A percentile compares a stretch with the other conserved stretches of the same genome.
These are phyloP conservation scores for Hypoxylon sp. DNA, from an alignment of 2,329 filamentous ascomycete genomes.

Conservation along the genomic window DNA sequence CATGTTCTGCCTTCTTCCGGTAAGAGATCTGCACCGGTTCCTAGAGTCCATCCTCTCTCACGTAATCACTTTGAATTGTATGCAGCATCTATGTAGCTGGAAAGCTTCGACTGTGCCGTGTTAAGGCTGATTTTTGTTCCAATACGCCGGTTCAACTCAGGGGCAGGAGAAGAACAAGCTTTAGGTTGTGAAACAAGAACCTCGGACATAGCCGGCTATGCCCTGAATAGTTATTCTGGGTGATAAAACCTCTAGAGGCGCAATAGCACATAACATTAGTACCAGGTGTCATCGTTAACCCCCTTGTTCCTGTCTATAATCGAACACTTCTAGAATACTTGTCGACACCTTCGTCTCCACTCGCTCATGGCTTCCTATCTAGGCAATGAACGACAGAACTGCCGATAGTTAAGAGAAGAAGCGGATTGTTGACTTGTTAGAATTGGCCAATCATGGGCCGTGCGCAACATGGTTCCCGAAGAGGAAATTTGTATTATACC, in stretches of 20 bases:
- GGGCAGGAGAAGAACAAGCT: conserved; percentile 7
- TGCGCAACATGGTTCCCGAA: conserved; percentile 40
- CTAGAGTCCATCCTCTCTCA: conserved; percentile 25
- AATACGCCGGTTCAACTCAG: conserved; percentile 16
- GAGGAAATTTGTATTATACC: conserved; percentile 35
- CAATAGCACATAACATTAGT: neutral
- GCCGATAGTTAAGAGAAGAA: conserved; percentile 13
- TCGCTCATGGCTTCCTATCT: conserved; percentile 26
- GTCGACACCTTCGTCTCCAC: conserved; percentile 13
- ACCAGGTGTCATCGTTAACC: neutral
- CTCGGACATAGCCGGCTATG: conserved; percentile 26
- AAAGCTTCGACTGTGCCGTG: conserved; percentile 14
- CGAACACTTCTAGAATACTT: conserved; percentile 39
- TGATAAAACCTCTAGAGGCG: conserved; percentile 16
- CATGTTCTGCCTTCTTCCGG: conserved; percentile 18
- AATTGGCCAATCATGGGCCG: conserved; percentile 34
- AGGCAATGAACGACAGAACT: conserved; percentile 25
- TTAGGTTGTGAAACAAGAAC: conserved; percentile 7
- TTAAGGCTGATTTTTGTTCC: conserved; percentile 37
- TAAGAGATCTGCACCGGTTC: conserved; percentile 28
- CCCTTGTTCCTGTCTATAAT: conserved; percentile 2
- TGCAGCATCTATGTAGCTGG: conserved; percentile 15
- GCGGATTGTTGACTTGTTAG: conserved; percentile 4
- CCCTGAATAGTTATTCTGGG: neutral
- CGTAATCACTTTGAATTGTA: conserved; percentile 41